These are phyloP conservation scores for Apiospora aurea DNA, from an alignment of 2,329 filamentous ascomycete species.

Conservation along the genomic window DNA sequence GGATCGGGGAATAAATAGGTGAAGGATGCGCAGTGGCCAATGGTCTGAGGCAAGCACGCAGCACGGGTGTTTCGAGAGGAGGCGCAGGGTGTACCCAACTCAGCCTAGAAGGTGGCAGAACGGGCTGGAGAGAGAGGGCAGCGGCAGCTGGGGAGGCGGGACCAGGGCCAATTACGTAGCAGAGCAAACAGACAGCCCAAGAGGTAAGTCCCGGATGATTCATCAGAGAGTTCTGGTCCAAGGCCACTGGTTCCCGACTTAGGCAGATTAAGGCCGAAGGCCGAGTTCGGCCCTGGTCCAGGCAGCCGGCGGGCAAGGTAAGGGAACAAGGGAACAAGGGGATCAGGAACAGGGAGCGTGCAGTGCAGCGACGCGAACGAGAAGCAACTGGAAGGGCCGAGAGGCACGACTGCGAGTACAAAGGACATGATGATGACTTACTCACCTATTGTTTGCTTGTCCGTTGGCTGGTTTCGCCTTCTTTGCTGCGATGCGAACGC, in stretches of 20 bases:
- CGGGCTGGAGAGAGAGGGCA: background rate
- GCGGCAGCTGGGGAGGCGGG: conserved; percentile 37
- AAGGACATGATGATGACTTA: background rate
- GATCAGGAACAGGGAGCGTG: background rate
- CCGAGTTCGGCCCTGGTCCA: conserved; percentile 12
- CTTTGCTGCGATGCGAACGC: background rate
- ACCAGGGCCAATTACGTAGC: conserved; percentile 24
- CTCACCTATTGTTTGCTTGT: background rate
- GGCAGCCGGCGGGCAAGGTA: background rate
- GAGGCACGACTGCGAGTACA: background rate
- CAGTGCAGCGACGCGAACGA: background rate
- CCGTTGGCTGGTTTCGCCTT: background rate
- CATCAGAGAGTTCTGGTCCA: conserved; percentile 23
- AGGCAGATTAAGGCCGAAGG: conserved; percentile 7
- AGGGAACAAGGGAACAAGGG: background rate
- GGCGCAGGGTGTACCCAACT: conserved; percentile 13
- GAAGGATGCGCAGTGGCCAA: conserved; percentile 27
- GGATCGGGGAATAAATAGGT: conserved; percentile 33
- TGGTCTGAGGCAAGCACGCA: conserved; percentile 38
- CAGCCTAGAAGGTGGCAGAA: conserved; percentile 21
- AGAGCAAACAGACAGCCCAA: conserved; percentile 9
- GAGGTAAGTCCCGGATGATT: conserved; percentile 19
- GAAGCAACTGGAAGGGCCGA: background rate
- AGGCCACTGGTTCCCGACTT: background rate
- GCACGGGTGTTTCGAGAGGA: conserved; percentile 31